These are phyloP conservation scores for Pyricularia sp. DNA, from an alignment of 2,329 filamentous ascomycete species.

Conservation along the genomic window DNA sequence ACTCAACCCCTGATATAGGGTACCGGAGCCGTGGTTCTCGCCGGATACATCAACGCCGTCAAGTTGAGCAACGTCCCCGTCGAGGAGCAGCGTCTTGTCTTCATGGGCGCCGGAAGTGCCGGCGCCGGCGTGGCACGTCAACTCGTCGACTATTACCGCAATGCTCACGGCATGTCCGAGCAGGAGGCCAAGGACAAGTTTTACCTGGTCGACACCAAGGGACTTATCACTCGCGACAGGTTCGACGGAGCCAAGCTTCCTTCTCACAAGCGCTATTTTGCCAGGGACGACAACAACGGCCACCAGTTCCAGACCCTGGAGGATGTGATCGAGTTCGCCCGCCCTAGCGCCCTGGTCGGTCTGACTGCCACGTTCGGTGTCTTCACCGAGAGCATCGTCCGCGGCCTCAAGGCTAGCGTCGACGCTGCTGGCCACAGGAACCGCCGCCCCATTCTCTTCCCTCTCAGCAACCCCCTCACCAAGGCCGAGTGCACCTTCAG, in stretches of 20 bases:
- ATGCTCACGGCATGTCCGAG: constrained; percentile 72
- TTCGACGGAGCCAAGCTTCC: constrained; percentile 71
- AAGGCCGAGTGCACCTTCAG: constrained; percentile 98
- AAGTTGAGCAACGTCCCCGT: constrained; percentile 78
- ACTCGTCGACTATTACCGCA: constrained; percentile 93
- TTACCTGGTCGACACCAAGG: constrained; percentile 96
- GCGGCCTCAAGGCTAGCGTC: constrained; percentile 55
- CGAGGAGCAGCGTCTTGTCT: constrained; percentile 88
- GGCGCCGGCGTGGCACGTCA: constrained; percentile 97
- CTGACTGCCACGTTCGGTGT: constrained; percentile 90
- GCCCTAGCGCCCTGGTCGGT: constrained; percentile 90
- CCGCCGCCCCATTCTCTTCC: constrained; percentile 85
- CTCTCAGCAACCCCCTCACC: constrained; percentile 88
- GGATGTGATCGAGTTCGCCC: constrained; percentile 88
- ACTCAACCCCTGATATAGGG: constrained; percentile 41
- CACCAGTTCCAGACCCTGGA: constrained; percentile 71
- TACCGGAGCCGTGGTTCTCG: constrained; percentile 89
- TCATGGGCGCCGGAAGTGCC: constrained; percentile 90
- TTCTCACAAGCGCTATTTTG: constrained; percentile 74
- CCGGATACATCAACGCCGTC: constrained; percentile 67
- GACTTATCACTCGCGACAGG: constrained; percentile 85
- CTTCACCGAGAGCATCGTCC: constrained; percentile 81
- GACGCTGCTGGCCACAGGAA: constrained; percentile 54
- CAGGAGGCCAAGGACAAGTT: constrained; percentile 84
- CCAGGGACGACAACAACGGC: constrained; percentile 53